phyloP scores from a whole-genome alignment of 2,329 filamentous ascomycete species.

The Fusarium pseudograminearum region DNA sequence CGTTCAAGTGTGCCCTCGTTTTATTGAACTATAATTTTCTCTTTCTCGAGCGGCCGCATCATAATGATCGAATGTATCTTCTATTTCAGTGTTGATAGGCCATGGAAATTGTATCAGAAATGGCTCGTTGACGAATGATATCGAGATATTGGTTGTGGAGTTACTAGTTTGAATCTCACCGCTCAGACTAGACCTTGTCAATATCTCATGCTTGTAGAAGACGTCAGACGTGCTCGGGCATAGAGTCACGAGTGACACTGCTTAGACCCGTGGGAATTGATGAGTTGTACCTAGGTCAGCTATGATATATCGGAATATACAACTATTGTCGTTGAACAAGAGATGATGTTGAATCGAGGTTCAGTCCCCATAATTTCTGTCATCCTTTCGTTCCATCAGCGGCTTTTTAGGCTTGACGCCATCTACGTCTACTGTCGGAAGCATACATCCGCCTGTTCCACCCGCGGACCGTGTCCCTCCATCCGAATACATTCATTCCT shows the following conservation, averaged over 20 bases:
- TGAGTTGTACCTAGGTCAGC: slow-evolving; percentile 59
- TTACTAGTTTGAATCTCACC: too few species aligned
- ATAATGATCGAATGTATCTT: slow-evolving; percentile 54
- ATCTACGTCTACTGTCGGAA: slow-evolving; percentile 30
- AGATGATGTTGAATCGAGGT: background rate
- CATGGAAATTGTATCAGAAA: slow-evolving; percentile 58
- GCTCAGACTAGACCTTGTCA: slow-evolving; percentile 3
- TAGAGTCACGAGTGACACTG: slow-evolving; percentile 54
- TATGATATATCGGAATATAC: slow-evolving; percentile 54
- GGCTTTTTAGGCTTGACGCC: slow-evolving; percentile 19
- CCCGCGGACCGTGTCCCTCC: background rate
- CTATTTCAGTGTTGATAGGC: slow-evolving; percentile 52
- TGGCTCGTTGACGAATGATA: slow-evolving; percentile 53
- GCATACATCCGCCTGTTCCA: slow-evolving; percentile 37
- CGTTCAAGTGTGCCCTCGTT: slow-evolving; percentile 54
- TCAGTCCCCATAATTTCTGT: slow-evolving; percentile 10
- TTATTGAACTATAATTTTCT: slow-evolving; percentile 49
- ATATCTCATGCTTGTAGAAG: slow-evolving; percentile 52
- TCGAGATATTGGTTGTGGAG: slow-evolving; percentile 56
- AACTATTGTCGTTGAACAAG: slow-evolving; percentile 51
- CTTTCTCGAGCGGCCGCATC: slow-evolving; percentile 51
- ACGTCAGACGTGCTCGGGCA: slow-evolving; percentile 54
- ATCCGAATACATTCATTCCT: background rate
- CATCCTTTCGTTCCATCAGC: slow-evolving; percentile 1
- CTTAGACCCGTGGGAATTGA: slow-evolving; percentile 50